Conservation (phyloP, 129 eudicot genomes). For the carrot (Daucus carota) region DH1_v3.0 NC_030382.2:39743001-39743500, state of each 20-base stretch:
- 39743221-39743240: constrained; percentile 99
- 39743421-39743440: neutral
- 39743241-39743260: constrained; percentile 33
- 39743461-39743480: constrained; percentile 79
- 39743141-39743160: neutral
- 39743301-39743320: neutral
- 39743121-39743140: neutral
- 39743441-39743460: constrained; percentile 10
- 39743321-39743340: neutral
- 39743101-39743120: neutral
- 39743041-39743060: too few relatives aligned
- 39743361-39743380: constrained; percentile 92
- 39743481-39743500: constrained; percentile 70
- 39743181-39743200: constrained; percentile 86
- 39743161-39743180: constrained; percentile 70
- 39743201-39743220: constrained; percentile 87
- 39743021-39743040: too few relatives aligned
- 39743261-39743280: neutral
- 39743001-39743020: too few relatives aligned
- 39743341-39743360: constrained; percentile 87
- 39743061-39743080: too few relatives aligned
- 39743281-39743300: neutral
- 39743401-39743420: constrained; percentile 16
- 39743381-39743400: constrained; percentile 99
- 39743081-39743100: too few relatives aligned